These are phyloP conservation scores for Metschnikowia drakensbergensis DNA, from an alignment of 805 yeast species.

Conservation along the genomic window DNA sequence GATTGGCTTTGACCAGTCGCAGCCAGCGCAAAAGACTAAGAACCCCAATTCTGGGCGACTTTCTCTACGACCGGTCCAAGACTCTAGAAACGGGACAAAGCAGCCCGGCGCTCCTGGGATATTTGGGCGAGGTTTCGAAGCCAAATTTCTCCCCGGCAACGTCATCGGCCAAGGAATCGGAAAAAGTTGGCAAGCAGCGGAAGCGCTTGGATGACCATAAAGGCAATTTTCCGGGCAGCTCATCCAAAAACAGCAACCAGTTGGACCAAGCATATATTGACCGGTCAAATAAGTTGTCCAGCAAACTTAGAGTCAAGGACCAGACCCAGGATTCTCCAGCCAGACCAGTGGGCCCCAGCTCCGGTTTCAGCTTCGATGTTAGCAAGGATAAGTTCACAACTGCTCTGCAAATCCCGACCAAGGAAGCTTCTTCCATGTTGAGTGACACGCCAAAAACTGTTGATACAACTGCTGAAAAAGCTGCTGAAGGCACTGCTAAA, in stretches of 20 bases:
- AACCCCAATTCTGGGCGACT: constrained; percentile 35
- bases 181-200: neutral
- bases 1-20: constrained; percentile 12
- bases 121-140: constrained; percentile 31
- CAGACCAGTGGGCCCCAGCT: constrained; percentile 26
- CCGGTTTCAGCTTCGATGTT: constrained; percentile 36
- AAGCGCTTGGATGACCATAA: neutral
- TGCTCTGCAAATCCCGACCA: constrained; percentile 13
- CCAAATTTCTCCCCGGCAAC: constrained; percentile 25
- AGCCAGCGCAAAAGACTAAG: constrained; percentile 15
- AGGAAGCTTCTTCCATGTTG: neutral
- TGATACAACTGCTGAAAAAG: constrained; percentile 11
- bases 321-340: constrained; percentile 2
- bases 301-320: constrained; percentile 32
- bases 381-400: constrained; percentile 27
- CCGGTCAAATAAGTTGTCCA: constrained; percentile 24
- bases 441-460: neutral
- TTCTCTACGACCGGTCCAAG: constrained; percentile 30
- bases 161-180: neutral
- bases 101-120: constrained; percentile 24
- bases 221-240: neutral
- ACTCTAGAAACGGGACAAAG: constrained; percentile 9
- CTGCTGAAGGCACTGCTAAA: constrained; percentile 8
- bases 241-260: constrained; percentile 10
- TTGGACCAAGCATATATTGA: constrained; percentile 28